Evolutionary conservation across 1,284 basidiomycete genomes (phyloP), one percentile per base, ranked within the genome.

Genomic region (Pyrrhoderma lamaoense): DNA sequence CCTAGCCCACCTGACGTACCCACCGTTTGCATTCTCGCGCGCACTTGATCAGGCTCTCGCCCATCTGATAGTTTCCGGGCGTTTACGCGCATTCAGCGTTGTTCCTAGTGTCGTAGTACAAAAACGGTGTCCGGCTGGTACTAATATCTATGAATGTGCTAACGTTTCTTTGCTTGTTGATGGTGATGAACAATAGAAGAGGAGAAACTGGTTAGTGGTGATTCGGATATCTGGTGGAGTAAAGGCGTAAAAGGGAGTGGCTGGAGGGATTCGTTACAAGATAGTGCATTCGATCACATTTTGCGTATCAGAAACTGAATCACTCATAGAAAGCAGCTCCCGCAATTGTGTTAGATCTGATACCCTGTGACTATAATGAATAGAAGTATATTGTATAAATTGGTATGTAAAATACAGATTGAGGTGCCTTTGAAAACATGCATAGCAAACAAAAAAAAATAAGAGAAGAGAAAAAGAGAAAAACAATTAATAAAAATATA

Each of bases 1-100:
- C 5, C 65, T 79, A 1, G 66, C 70, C 8, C 74, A 84, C 58
- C 68, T 85, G 4, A 70, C 67, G 0, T 67, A 81, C 56, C 70
- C 79, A 18, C 79, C 75, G 0, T 89, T 89, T 59, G 82, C 83
- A 0, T 89, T 86, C 60, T 85, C 85, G 1, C 79, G 88, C 8
- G 82, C 86, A 0, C 73, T 87, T 50, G 83, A 90, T 57, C 85
- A 88, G 58, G 85, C 83, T 3, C 67, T 84, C 21, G 71, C 81
- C 1, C 88, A 84, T 79, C 72, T 90, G 22, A 70, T 89, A 13
- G 62, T 70, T 56, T 77, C 69, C 47, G 70, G 71, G 5, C 68
- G 77, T 37, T 55, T 86, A 35, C 74, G 69, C 44, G 70, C 75
- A 31, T 86, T 73, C 57, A 82, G 80, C 0, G 62, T 85, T 14